Evolutionary conservation across 768 basidiomycete species (phyloP), one percentile per base, ranked within the genome.

Genomic region (Tricholoma saponaceum): DNA sequence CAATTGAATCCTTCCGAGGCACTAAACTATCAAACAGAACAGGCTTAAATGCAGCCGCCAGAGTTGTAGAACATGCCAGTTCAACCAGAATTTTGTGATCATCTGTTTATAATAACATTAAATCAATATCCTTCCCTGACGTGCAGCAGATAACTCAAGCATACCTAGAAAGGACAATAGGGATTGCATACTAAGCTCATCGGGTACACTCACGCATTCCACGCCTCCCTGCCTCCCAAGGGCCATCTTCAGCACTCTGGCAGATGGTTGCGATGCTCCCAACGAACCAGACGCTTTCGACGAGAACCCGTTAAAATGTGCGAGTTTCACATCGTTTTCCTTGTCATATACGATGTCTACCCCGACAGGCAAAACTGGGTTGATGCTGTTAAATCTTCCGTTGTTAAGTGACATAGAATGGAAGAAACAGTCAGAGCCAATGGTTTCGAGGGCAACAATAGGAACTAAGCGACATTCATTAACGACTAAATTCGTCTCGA

Each of bases 1-100:
- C 56, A n/a, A 65, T 67, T 23, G 67, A 57, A 23, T 57, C 33
- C 43, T 62, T 70, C 32, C 62, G 62, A n/a, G 78, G 76, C 2
- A 85, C 72, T 20, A 86, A 59, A 44, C 68, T 76, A 57, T 81
- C 69, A 64, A 92, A 83, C 25, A 91, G 70, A 5, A 72, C 68
- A 1, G 70, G 76, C 30, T 79, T 79, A 65, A 90, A 92, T 2
- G 83, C 89, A 2, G 87, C 80, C 1, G 80, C 76, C 7, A 92
- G 75, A 3, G 89, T 83, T 7, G 86, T 83, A 5, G 88, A 77
- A 60, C 89, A 90, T 1, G 90, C 86, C 22, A 92, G 75, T 63
- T 92, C 89, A 9, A 88, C 82, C 23, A 91, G 74, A 56, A 85
- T 73, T 68, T 89, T 89, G 65, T 92, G 89, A 58, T 90, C 87